Evolutionary conservation across 306 rosid genomes (phyloP), one percentile per base, ranked within the genome.

Genomic region (Quercus dentata): DNA sequence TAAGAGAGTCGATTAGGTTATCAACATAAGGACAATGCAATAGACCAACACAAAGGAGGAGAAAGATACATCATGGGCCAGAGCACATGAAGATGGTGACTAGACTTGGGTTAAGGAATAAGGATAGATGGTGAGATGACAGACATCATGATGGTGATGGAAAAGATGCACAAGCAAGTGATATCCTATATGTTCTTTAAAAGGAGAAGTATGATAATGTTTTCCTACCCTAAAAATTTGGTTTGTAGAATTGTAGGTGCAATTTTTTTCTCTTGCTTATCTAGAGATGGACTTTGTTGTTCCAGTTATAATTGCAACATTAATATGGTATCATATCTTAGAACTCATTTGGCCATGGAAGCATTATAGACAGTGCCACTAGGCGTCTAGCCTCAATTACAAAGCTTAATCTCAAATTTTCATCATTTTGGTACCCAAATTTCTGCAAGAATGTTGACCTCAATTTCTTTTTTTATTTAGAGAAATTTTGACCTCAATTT

Each of bases 291-390:
- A 76, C 61, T 78, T 78, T 69, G 17, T 69, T 75, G 82, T 51
- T 81, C 80, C 75, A 65, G 85, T 27, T 56, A 80, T 74, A 18
- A 84, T 76, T 71, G 76, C 82, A 83, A 87, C 80, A 82, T 82
- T 78, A 80, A 78, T 83, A 71, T 87, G 80, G 75, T 61, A 54
- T 33, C 79, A 49, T 79, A 79, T 82, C 83, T 46, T 62, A 81
- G 4, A 56, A 46, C 58, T 64, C 49, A 18, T 62, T 68, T 80
- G 78, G 75, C 82, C 54, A 78, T 71, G 63, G 80, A 77, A 67
- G 80, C 65, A 84, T 52, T 67, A 64, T 59, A 76, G 58, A 74
- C 46, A 83, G 79, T 72, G 73, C 67, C 31, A 18, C 30, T 56
- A 38, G 23, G 64, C 25, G 67, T 6, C 38, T 59, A 33, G 71